A percentile compares a stretch with the other conserved stretches of the same genome.
Conservation (phyloP, 345 rosid species). For the Eucalyptus leucophloia region DNA sequence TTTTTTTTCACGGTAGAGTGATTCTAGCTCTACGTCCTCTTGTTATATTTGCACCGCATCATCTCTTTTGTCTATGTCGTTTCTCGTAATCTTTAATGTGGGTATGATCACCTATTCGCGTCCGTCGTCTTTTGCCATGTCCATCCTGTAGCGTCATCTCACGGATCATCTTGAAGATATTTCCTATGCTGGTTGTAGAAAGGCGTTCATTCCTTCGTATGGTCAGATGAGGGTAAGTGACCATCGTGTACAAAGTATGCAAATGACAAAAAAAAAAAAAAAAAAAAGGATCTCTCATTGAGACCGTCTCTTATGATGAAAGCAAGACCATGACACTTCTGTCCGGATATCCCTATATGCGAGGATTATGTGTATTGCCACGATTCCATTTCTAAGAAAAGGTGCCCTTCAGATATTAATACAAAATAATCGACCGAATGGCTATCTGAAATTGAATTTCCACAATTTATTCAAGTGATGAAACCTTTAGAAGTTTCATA, state of each 20-base stretch:
- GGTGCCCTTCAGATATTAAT: neutral
- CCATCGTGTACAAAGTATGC: neutral
- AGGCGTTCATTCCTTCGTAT: too few species aligned
- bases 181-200: too few species aligned
- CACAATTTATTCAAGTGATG: neutral
- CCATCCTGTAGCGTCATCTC: too few species aligned
- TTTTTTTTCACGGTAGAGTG: too few species aligned
- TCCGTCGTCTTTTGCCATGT: too few species aligned
- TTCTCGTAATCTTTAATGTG: too few species aligned
- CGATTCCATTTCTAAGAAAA: neutral
- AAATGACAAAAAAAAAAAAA: fast-evolving
- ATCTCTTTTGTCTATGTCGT: too few species aligned
- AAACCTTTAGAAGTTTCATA: neutral
- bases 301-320: neutral
- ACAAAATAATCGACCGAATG: neutral
- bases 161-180: too few species aligned
- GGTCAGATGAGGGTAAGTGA: too few species aligned
- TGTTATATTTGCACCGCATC: too few species aligned
- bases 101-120: too few species aligned
- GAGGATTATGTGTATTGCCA: neutral
- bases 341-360: neutral
- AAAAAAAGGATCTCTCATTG: neutral
- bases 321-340: neutral
- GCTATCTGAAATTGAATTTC: neutral
- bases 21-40: too few species aligned